Evolutionary conservation across 1,139 yeast genomes (phyloP), one percentile per base, ranked within the genome.

Genomic region (Pichia norvegensis): DNA sequence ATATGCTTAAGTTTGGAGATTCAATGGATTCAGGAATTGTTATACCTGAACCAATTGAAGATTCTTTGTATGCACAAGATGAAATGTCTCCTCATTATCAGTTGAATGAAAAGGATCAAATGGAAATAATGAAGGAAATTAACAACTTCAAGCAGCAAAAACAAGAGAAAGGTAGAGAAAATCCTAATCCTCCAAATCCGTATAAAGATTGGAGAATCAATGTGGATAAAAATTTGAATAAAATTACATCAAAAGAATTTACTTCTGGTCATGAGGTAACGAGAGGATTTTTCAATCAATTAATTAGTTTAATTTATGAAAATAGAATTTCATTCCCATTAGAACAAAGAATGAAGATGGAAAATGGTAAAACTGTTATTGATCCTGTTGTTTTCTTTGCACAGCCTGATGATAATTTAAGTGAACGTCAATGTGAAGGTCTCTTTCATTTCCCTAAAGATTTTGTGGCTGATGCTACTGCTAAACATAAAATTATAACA

Each of bases 291-390:
- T 60, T 59, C 44, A 51, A 46, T 11, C 55, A 57, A 39, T 49
- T 59, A 16, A 50, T 60, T 29, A 53, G 57, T 40, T 36, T 59
- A 23, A 56, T 60, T 54, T 48, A 49, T 40, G 53, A 52, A 31
- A 60, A 59, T 43, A 52, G 52, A 37, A 45, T 60, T 38, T 54
- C 58, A 27, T 58, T 52, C 39, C 64, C 64, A 4, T 46, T 60
- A 17, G 52, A 49, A 22, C 59, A 58, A 47, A 53, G 64, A 50
- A 46, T 52, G 48, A 47, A 40, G 10, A 50, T 59, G 44, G 57
- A 53, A 41, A 55, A 60, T 44, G 63, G 63, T 40, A 58, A 60
- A 44, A 59, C 62, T 1, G 53, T 56, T 38, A 56, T 59, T 44
- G 57, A 56, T 35, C 55, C 57, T 40, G 59, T 59, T 38, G 44